Base-by-base conservation (phyloP, 805 yeast species). In the Brettanomyces nanus region DNA sequence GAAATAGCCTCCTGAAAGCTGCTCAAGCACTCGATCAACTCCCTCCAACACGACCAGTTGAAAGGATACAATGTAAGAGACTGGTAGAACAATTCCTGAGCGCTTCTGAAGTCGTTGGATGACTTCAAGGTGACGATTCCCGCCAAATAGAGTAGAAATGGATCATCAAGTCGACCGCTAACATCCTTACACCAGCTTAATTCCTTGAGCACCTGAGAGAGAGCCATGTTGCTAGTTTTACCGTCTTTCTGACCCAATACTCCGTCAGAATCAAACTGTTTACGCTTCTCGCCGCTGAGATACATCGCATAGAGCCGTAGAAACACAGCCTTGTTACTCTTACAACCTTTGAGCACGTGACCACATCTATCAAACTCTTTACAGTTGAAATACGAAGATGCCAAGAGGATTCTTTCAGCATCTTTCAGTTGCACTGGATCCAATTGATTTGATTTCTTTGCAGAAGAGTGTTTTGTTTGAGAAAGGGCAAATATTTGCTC, bases 21-120 rank as follows among this genome's bases (percentile, higher is more conserved):
- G 6, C 73, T 59, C 21, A 85, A 60, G 37, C 85, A 75, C 4
- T 75, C 63, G 10, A 77, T 62, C 28, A 92, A 64, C 53, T 90
- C 97, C 40, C 71, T 68, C 97, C 97, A 92, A 41, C 92, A 82
- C 38, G 89, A 74, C 98, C 98, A 92, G 56, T 90, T 90, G 56
- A 70, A 83, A 0, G 97, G 95, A 48, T 80, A 86, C 21, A 69
- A 36, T 19, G 69, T 63, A 11, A 90, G 53, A 1, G 96, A 80
- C 33, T 67, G 68, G 22, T 77, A 64, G 23, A 89, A 68, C 32
- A 65, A 63, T 19, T 70, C 65, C 40, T 80, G 77, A 0, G 97
- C 96, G 26, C 63, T 55, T 2, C 62, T 46, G n/a, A 61, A 59
- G 45, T 80, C 77, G 35, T 77, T 77, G n/a, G 26, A 18, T 48